These are phyloP conservation scores for Ganoderma leucocontextum DNA, from an alignment of 1,284 basidiomycete species.

Conservation along the genomic window DNA sequence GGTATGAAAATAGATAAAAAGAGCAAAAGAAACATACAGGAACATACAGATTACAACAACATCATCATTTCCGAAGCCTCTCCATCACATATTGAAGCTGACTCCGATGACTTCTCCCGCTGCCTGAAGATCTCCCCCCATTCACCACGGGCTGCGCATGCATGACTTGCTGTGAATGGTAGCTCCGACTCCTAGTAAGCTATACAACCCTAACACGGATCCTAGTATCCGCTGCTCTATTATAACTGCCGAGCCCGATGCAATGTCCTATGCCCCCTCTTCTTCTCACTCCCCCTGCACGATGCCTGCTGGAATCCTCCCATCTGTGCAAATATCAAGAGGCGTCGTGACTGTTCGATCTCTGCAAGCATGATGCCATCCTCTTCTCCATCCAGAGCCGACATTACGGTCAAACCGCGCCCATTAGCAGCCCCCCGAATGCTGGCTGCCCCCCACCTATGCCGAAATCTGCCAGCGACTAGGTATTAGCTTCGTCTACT, in stretches of 20 bases:
- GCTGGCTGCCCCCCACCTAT: constrained; percentile 52
- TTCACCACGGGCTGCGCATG: constrained; percentile 46
- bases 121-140: constrained; percentile 67
- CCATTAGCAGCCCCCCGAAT: constrained; percentile 31
- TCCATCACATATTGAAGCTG: constrained; percentile 55
- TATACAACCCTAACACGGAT: constrained; percentile 78
- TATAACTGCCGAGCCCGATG: constrained; percentile 67
- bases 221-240: constrained; percentile 64
- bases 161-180: constrained; percentile 44
- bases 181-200: constrained; percentile 56
- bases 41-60: constrained; percentile 21
- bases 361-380: constrained; percentile 85
- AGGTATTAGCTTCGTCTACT: constrained; percentile 77
- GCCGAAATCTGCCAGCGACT: constrained; percentile 71
- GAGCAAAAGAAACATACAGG: too few relatives aligned
- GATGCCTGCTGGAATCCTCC: constrained; percentile 38
- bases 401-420: constrained; percentile 41
- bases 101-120: constrained; percentile 70
- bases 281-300: constrained; percentile 58
- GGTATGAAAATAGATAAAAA: too few relatives aligned
- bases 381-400: constrained; percentile 73
- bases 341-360: constrained; percentile 78
- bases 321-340: constrained; percentile 44
- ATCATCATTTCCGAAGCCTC: constrained; percentile 47
- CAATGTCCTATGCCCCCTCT: constrained; percentile 61